Evolutionary conservation across 1,284 basidiomycete genomes (phyloP).

Genomic region (Rhodotorula sp.): DNA sequence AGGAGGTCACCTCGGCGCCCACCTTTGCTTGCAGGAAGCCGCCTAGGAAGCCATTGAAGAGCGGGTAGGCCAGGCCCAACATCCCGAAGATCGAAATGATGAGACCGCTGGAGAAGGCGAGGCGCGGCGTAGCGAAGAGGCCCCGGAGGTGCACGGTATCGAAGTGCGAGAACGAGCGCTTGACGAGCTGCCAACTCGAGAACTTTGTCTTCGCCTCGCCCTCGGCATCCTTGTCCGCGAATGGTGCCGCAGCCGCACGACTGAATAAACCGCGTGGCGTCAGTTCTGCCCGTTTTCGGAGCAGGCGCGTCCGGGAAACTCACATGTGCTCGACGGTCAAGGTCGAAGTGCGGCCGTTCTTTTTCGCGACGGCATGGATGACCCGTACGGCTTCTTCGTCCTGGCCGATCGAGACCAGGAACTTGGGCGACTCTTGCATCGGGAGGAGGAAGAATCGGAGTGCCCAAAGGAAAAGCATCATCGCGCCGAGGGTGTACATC

Average conservation of each 20-base stretch:
- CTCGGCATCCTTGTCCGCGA: neutral
- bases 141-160: neutral
- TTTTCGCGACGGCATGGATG: neutral
- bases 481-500: constrained; percentile 4
- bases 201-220: neutral
- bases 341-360: neutral
- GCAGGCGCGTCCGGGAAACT: neutral
- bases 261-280: no score
- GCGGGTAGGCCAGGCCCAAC: neutral
- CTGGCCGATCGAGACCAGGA: neutral
- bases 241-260: neutral
- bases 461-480: constrained; percentile 7
- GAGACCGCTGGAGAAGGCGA: neutral
- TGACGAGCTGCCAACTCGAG: neutral
- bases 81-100: neutral
- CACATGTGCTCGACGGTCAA: neutral
- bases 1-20: neutral
- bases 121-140: neutral
- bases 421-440: constrained; percentile 8
- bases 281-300: no score
- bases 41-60: neutral
- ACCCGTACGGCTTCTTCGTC: neutral
- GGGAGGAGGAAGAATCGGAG: constrained; percentile 2
- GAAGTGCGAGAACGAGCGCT: constrained; percentile 5
- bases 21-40: neutral